phyloP scores from a whole-genome alignment of 768 basidiomycete species.

The Leccinum longicurvipes region DNA sequence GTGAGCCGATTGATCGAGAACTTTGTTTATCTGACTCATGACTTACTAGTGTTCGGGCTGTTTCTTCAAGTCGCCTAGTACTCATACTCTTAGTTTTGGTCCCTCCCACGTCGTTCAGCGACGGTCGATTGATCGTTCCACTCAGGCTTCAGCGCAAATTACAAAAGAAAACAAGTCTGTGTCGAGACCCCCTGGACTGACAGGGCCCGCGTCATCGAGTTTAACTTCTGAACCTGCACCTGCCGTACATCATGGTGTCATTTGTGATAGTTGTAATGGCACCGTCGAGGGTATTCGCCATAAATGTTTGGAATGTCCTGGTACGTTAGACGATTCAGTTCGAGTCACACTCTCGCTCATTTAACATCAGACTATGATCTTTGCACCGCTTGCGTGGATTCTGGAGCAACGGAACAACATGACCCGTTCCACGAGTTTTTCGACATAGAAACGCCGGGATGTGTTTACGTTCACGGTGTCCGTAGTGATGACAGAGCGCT shows the following conservation, averaged over 20 bases:
- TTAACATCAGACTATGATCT: constrained; percentile 61
- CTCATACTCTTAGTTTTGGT: constrained; percentile 32
- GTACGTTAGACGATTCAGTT: constrained; percentile 35
- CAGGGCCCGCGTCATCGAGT: background rate
- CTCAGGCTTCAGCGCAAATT: background rate
- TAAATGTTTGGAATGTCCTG: constrained; percentile 76
- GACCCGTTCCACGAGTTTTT: constrained; percentile 70
- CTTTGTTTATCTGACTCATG: constrained; percentile 4
- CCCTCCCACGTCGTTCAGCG: constrained; percentile 29
- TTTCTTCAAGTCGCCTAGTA: constrained; percentile 26
- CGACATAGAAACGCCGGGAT: constrained; percentile 61
- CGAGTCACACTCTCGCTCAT: background rate
- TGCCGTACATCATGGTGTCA: constrained; percentile 50
- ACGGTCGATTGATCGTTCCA: background rate
- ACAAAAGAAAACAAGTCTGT: background rate
- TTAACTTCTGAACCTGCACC: background rate
- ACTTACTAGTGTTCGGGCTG: constrained; percentile 24
- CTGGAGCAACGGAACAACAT: constrained; percentile 50
- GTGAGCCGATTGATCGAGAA: constrained; percentile 17
- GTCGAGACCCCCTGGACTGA: background rate
- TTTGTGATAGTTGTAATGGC: constrained; percentile 62
- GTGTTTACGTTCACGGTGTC: constrained; percentile 62
- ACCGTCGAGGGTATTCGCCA: constrained; percentile 65
- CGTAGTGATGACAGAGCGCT: constrained; percentile 33
- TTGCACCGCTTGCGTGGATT: constrained; percentile 54